These are phyloP conservation scores for Xylariaceae sp. DNA, from an alignment of 2,329 filamentous ascomycete species.

Conservation along the genomic window DNA sequence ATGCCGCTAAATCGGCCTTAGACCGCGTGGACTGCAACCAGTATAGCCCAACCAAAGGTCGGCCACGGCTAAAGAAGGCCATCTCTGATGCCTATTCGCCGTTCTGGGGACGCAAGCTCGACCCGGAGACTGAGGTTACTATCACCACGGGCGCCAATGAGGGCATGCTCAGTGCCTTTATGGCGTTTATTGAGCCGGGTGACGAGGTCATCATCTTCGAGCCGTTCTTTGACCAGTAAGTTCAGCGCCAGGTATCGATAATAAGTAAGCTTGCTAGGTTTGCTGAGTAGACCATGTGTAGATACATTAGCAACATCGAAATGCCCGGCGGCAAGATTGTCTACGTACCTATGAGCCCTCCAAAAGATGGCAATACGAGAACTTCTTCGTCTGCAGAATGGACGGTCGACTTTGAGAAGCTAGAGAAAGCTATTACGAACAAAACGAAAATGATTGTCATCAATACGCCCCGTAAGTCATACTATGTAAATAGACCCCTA, in stretches of 20 bases:
- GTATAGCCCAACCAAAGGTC: constrained; percentile 94
- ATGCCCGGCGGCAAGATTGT: constrained; percentile 96
- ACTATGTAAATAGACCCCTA: neutral
- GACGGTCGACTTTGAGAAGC: constrained; percentile 81
- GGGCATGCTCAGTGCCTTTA: constrained; percentile 95
- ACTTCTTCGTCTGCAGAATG: constrained; percentile 89
- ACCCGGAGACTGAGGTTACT: constrained; percentile 91
- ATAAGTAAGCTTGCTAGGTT: neutral
- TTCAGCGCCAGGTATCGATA: constrained; percentile 4
- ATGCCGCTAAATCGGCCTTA: constrained; percentile 88
- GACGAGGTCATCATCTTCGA: constrained; percentile 99
- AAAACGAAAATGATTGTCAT: constrained; percentile 96
- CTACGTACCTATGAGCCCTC: constrained; percentile 94
- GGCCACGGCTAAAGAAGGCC: constrained; percentile 89
- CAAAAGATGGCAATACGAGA: constrained; percentile 75
- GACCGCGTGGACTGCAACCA: constrained; percentile 97
- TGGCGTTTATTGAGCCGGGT: constrained; percentile 93
- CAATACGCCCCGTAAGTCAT: constrained; percentile 67
- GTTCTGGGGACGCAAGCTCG: constrained; percentile 78
- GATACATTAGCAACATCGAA: constrained; percentile 96
- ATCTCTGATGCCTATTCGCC: constrained; percentile 92
- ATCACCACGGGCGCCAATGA: constrained; percentile 94
- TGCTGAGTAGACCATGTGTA: constrained; percentile 36
- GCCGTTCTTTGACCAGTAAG: constrained; percentile 95
- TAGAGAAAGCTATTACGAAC: constrained; percentile 80